Percentiles rank a stretch among this genome's conserved stretches.
These are phyloP conservation scores for Fusarium buharicum DNA, from an alignment of 2,329 filamentous ascomycete species.

Conservation along the genomic window DNA sequence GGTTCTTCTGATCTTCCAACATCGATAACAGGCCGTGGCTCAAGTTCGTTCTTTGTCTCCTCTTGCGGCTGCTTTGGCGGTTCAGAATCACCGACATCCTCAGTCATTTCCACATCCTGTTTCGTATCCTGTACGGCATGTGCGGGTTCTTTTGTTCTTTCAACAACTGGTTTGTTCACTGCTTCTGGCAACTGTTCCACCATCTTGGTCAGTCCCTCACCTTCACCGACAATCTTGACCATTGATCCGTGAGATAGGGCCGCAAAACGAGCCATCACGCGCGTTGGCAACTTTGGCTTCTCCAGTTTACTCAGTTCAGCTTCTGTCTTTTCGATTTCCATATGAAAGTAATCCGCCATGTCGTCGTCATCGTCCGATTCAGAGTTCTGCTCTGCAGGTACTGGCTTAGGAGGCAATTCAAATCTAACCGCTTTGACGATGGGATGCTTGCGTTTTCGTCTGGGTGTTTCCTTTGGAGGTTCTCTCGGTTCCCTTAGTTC, in stretches of 20 bases:
- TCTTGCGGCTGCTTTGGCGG: not conserved
- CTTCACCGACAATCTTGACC: constrained; percentile 58
- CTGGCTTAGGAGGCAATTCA: constrained; percentile 53
- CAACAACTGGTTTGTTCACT: constrained; percentile 9
- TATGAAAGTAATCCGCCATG: constrained; percentile 66
- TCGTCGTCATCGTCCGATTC: constrained; percentile 69
- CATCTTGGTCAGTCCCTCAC: constrained; percentile 57
- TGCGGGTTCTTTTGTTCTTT: constrained; percentile 9
- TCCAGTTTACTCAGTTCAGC: constrained; percentile 60
- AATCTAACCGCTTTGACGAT: constrained; percentile 52
- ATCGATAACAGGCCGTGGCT: not conserved
- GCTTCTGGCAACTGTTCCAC: constrained; percentile 55
- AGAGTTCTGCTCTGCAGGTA: constrained; percentile 48
- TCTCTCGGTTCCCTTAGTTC: constrained; percentile 25
- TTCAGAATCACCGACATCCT: constrained; percentile 26
- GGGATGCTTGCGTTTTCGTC: constrained; percentile 45
- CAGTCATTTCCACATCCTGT: constrained; percentile 37
- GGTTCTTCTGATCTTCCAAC: not conserved
- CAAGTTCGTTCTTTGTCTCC: constrained; percentile 2
- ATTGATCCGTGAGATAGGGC: constrained; percentile 61
- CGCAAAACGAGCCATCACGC: constrained; percentile 59
- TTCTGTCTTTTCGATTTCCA: constrained; percentile 63
- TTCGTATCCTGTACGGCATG: constrained; percentile 9
- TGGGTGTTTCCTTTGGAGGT: constrained; percentile 27
- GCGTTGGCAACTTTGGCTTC: constrained; percentile 52